phyloP scores from a whole-genome alignment of 176 grass and related monocot genomes.

The Carex kokanica region DNA sequence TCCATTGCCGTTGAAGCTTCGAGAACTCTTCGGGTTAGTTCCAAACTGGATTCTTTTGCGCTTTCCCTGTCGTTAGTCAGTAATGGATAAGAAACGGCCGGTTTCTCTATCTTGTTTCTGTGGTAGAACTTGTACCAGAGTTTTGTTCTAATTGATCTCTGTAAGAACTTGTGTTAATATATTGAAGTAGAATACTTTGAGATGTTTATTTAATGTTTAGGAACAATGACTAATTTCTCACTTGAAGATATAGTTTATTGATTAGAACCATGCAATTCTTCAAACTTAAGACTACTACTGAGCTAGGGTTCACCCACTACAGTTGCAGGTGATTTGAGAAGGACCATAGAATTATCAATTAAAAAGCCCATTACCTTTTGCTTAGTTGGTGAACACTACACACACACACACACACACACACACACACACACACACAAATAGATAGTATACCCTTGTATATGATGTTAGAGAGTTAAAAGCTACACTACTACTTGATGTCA shows the following conservation, averaged over 20 bases:
- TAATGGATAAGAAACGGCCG: neutral
- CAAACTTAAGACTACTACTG: neutral
- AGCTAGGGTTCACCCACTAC: neutral
- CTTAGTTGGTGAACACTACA: neutral
- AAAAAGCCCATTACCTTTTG: neutral
- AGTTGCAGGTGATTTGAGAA: neutral
- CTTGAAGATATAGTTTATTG: neutral
- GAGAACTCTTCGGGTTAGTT: conserved; percentile 75
- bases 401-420: neutral
- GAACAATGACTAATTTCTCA: neutral
- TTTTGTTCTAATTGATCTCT: neutral
- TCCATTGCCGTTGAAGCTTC: conserved; percentile 58
- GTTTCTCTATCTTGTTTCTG: neutral
- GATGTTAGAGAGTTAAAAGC: neutral
- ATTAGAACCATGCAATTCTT: neutral
- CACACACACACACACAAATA: neutral
- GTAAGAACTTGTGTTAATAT: neutral
- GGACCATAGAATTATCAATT: neutral
- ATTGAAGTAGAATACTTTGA: neutral
- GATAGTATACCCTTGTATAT: neutral
- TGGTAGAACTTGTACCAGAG: neutral
- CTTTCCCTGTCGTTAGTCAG: neutral
- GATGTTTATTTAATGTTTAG: neutral
- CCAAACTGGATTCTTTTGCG: neutral
- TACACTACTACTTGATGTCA: neutral